phyloP scores from a whole-genome alignment of 352 stramenopile species.

The Phytophthora agathidicida region DNA sequence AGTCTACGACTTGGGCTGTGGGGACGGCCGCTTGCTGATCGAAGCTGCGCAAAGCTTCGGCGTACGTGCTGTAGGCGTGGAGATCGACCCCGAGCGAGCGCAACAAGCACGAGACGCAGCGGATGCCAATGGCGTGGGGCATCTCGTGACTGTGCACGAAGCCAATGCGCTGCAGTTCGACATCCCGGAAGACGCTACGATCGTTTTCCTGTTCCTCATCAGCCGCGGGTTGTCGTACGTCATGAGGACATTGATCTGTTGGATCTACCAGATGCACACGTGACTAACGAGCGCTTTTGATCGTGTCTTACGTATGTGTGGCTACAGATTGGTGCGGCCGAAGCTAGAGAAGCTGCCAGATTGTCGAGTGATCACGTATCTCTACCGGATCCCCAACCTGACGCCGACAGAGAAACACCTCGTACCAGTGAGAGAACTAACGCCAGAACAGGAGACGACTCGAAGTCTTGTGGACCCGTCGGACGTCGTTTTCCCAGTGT shows the following conservation, averaged over 20 bases:
- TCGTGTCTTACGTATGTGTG: conserved; percentile 4
- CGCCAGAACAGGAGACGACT: conserved; percentile 3
- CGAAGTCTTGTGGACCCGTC: conserved; percentile 7
- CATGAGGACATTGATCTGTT: background rate
- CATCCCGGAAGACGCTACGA: conserved; percentile 55
- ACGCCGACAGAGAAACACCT: conserved; percentile 52
- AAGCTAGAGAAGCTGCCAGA: conserved; percentile 48
- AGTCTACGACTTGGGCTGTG: conserved; percentile 83
- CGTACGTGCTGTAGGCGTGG: conserved; percentile 67
- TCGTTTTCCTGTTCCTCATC: conserved; percentile 88
- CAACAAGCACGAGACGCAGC: conserved; percentile 34
- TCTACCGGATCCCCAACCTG: conserved; percentile 68
- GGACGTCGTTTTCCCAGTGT: conserved; percentile 74
- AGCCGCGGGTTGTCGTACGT: conserved; percentile 67
- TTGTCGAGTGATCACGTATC: conserved; percentile 77
- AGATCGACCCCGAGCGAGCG: conserved; percentile 63
- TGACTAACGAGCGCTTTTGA: conserved; percentile 4
- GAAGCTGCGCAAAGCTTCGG: conserved; percentile 53
- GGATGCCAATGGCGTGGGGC: conserved; percentile 31
- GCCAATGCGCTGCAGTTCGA: conserved; percentile 80
- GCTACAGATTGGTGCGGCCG: conserved; percentile 49
- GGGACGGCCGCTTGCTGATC: conserved; percentile 74
- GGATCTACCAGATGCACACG: conserved; percentile 1
- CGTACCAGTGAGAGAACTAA: conserved; percentile 44
- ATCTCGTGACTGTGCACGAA: conserved; percentile 68